A percentile compares a stretch with the other conserved stretches of the same genome.
Conservation (phyloP, 768 basidiomycete species). For the Leccinum disarticulatum region DNA sequence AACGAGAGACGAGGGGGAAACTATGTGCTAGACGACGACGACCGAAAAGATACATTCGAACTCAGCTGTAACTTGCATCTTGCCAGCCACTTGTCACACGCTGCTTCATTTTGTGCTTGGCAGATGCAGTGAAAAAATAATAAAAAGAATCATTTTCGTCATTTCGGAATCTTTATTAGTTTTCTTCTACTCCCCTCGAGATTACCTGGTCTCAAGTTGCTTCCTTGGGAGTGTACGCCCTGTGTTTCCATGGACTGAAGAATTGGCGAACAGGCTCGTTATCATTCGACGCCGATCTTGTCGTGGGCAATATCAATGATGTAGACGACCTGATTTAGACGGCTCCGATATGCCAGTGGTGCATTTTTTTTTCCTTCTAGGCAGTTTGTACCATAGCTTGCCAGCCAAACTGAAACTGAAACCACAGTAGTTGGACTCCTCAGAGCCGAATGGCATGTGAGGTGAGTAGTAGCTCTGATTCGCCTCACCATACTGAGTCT, state of each 20-base stretch:
- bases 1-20: conserved; percentile 12
- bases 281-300: too few species aligned
- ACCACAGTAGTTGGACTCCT: conserved; percentile 1
- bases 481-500: too few species aligned
- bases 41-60: conserved; percentile 20
- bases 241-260: too few species aligned
- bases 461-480: too few species aligned
- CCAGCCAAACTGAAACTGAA: too few species aligned
- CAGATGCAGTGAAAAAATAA: background rate
- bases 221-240: too few species aligned
- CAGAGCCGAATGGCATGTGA: background rate
- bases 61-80: conserved; percentile 19
- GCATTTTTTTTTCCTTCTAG: background rate
- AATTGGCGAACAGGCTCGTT: too few species aligned
- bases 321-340: background rate
- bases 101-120: background rate
- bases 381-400: too few species aligned
- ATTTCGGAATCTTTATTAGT: too few species aligned
- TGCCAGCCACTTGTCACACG: conserved; percentile 15
- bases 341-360: background rate
- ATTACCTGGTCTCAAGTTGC: too few species aligned
- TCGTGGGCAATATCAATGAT: background rate
- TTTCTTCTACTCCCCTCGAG: too few species aligned
- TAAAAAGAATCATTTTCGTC: too few species aligned
- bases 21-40: conserved; percentile 10